A percentile compares a stretch with the other conserved stretches of the same genome.
Evolutionary conservation across 306 rosid genomes (phyloP).

Genomic region (Hippophae tibetana): DNA sequence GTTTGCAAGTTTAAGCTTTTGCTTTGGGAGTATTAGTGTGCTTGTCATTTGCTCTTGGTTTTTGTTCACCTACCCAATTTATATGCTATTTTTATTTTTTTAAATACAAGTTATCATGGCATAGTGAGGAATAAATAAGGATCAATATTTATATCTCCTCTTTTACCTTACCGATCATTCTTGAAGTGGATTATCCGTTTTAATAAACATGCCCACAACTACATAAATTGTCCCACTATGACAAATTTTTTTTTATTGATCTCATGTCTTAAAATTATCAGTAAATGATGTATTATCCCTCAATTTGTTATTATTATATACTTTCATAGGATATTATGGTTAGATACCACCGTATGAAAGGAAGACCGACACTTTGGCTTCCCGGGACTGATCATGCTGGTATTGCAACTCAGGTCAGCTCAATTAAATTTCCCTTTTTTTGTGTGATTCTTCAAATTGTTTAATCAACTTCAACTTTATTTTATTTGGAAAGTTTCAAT

Average conservation of each 20-base stretch:
- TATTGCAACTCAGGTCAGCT: conserved; percentile 82
- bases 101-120: no score
- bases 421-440: conserved; percentile 4
- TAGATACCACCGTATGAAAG: conserved; percentile 91
- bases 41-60: no score
- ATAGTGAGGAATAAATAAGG: no score
- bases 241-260: not conserved
- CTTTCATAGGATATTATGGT: conserved; percentile 84
- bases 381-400: conserved; percentile 99
- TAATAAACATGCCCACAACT: no score
- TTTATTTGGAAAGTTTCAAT: not conserved
- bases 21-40: no score
- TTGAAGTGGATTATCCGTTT: no score
- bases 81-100: no score
- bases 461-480: not conserved
- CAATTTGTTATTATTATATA: conserved; percentile 10
- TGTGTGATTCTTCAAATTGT: not conserved
- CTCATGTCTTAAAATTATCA: not conserved
- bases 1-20: no score
- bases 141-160: no score
- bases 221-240: no score
- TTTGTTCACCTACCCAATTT: no score
- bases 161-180: no score
- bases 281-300: not conserved
- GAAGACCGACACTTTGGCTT: conserved; percentile 94